Conservation (phyloP, 225 moss, liverwort and hornwort species). For the Pseudisothecium myosuroides region DNA sequence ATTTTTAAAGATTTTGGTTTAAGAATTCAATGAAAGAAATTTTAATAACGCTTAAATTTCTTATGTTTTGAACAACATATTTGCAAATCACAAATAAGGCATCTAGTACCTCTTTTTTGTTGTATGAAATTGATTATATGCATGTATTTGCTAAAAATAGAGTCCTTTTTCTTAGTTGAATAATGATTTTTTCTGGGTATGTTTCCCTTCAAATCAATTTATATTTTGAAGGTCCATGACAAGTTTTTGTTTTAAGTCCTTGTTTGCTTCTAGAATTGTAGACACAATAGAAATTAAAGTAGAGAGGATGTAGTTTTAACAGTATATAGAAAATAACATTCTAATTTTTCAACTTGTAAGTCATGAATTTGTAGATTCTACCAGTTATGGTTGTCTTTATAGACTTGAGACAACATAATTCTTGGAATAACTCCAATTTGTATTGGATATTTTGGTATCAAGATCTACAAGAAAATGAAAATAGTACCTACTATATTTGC, state of each 20-base stretch:
- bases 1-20: neutral
- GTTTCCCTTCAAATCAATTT: rapidly evolving
- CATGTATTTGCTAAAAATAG: neutral
- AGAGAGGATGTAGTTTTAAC: no score
- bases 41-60: neutral
- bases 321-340: no score
- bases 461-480: no score
- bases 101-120: neutral
- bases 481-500: no score
- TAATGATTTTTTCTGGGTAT: no score
- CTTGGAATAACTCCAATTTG: no score
- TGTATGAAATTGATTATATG: neutral
- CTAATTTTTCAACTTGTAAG: no score
- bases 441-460: no score
- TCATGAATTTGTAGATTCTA: no score
- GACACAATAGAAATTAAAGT: no score
- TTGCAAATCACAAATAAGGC: neutral
- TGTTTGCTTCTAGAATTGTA: neutral
- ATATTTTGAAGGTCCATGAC: neutral
- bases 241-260: neutral
- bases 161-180: neutral
- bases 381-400: no score
- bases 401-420: no score
- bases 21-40: neutral
- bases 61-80: neutral